Evolutionary conservation across 2,329 filamentous ascomycete species (phyloP).

Genomic region (Colletotrichum sp.): DNA sequence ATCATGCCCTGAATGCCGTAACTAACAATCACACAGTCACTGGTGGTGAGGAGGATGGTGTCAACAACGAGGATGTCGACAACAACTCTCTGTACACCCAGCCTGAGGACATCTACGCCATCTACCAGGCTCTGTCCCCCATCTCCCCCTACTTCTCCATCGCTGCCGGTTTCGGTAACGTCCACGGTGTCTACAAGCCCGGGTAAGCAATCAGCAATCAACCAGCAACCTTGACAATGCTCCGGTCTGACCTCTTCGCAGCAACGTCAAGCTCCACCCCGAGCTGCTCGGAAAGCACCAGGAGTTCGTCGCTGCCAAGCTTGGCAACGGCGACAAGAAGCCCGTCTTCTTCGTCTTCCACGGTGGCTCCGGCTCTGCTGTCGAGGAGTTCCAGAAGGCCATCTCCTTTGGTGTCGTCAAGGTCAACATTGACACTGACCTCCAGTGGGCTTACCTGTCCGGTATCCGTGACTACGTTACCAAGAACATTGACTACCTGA

Average conservation of each 20-base stretch:
- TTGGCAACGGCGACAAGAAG: slow-evolving; percentile 75
- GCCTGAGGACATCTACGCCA: slow-evolving; percentile 92
- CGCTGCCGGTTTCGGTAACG: slow-evolving; percentile 97
- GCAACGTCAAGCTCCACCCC: slow-evolving; percentile 93
- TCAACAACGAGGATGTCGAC: slow-evolving; percentile 98
- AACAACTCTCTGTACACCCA: slow-evolving; percentile 98
- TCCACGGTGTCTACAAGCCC: slow-evolving; percentile 99
- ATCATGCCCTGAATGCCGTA: background rate
- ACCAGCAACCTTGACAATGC: background rate
- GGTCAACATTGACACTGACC: slow-evolving; percentile 98
- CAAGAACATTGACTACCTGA: slow-evolving; percentile 93
- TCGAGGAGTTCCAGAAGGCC: slow-evolving; percentile 88
- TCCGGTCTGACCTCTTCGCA: background rate
- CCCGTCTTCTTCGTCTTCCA: slow-evolving; percentile 99
- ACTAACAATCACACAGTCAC: slow-evolving; percentile 63
- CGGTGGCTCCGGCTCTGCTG: slow-evolving; percentile 90
- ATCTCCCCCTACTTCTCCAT: slow-evolving; percentile 98
- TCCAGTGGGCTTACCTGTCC: slow-evolving; percentile 91
- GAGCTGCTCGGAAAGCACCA: slow-evolving; percentile 98
- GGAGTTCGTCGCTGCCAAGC: slow-evolving; percentile 84
- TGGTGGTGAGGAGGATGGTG: slow-evolving; percentile 95
- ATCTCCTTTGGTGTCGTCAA: slow-evolving; percentile 96
- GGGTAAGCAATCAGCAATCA: slow-evolving; percentile 42
- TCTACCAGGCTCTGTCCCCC: slow-evolving; percentile 83
- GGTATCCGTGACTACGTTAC: slow-evolving; percentile 95